Base-by-base conservation (phyloP, 169 alveolate genomes). In the Plasmodium malariae region DNA sequence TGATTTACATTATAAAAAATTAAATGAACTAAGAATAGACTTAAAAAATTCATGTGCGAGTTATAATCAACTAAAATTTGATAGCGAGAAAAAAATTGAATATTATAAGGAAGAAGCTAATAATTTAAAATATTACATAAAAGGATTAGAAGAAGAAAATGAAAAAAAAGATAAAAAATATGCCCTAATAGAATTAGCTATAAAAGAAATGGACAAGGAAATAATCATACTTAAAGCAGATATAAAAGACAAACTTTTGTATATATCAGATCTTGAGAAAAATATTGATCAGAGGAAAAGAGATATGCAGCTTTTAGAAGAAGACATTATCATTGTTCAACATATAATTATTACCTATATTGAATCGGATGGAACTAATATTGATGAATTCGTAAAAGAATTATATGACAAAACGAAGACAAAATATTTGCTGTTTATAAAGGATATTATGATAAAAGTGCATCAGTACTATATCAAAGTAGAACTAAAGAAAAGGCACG, bases 141-240 rank as follows among this genome's bases (percentile, higher is more conserved):
- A 80, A 17, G 19, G 21, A 51, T 28, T 80, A 17, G 72, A 80
- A 80, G 71, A 80, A 21, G 90, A 80, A 67, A 80, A 80, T 43
- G 80, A 65, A 48, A 80, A 80, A 80, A 80, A 80, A 67, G 83
- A 80, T 51, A 55, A 80, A 43, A 80, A 80, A 34, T 68, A 80
- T 67, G 90, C 80, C 1, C 43, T 80, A 80, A 65, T 80, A 21
- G 90, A 80, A 45, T 14, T 80, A 51, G 90, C 90, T 3, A 80
- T 80, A 51, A 43, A 80, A 49, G 90, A 80, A 80, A 80, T 80
- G 90, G 85, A 80, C 67, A 80, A 80, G 32, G 90, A 80, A 55
- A 65, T 80, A 32, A 80, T 60, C 19, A 65, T 65, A n/a, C 60
- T 80, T 6, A 80, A 80, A 43, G 71, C 45, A 24, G 73, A 80